Conservation (phyloP, 2,329 filamentous ascomycete genomes). For the Talaromyces sp. region DNA sequence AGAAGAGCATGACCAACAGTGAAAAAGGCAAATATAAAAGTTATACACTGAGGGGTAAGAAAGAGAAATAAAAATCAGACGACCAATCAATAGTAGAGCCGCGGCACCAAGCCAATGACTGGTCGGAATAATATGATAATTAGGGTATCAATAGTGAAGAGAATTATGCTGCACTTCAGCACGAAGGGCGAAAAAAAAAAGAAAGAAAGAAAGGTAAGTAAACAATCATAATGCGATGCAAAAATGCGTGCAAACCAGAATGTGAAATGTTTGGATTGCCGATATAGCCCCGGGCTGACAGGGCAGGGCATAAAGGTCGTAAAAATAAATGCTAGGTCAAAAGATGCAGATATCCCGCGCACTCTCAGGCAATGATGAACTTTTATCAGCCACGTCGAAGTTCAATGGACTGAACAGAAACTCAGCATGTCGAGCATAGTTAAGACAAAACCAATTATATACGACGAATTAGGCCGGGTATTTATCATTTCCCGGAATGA, state of each 20-base stretch:
- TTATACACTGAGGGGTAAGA: not conserved
- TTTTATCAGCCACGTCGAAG: not conserved
- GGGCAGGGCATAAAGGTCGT: not conserved
- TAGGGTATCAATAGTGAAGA: constrained; percentile 11
- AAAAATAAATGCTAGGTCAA: not conserved
- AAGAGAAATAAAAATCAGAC: not conserved
- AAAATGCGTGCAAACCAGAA: not conserved
- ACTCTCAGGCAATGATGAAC: not conserved
- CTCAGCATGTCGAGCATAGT: not conserved
- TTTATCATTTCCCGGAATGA: not conserved
- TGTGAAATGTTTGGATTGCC: not conserved
- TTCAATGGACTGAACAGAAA: not conserved
- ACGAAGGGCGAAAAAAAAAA: not conserved
- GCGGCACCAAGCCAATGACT: not conserved
- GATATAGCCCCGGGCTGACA: not conserved
- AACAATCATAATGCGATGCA: not conserved
- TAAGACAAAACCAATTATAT: not conserved
- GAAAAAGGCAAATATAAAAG: not conserved
- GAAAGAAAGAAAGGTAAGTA: not conserved
- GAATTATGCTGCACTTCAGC: not conserved
- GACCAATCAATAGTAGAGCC: not conserved
- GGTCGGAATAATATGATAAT: not conserved
- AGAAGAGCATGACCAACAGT: constrained; percentile 9
- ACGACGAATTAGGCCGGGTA: not conserved
- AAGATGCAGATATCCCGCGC: not conserved